Evolutionary conservation across 305 asterid genomes (phyloP), one percentile per base, ranked within the genome.

Genomic region (Solanum hybrid): DNA sequence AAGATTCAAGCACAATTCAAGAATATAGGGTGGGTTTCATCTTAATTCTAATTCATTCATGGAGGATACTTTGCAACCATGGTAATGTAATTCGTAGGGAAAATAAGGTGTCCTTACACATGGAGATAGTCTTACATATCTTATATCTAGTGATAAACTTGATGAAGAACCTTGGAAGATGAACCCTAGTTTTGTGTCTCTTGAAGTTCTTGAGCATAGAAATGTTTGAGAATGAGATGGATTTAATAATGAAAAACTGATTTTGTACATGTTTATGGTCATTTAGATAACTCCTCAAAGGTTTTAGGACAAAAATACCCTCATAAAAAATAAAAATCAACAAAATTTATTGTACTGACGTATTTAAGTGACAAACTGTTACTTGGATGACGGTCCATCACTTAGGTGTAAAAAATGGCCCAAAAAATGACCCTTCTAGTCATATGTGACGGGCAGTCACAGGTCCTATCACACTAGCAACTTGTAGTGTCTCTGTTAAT

Each of bases 261-360:
- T 20, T 61, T 61, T 61, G 0, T 17, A 61, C 24, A 20, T 8
- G 1, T 2, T 57, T 51, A 51, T 2, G 70, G 24, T 57, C 70
- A 57, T 57, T 57, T 17, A 57, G 70, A 51, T 51, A 51, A 51
- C 4, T 51, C 68, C 68, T 51, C 68, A 51, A 51, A 51, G n/a
- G n/a, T 17, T 51, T 51, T 51, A 51, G 68, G 70, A 17, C n/a
- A 57, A 57, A 57, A 57, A 17, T 15, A 7, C 70, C 1, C 24
- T 57, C 70, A 17, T 57, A 17, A 57, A 14, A 57, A 57, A 17
- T 0, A 17, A 57, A 6, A 6, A 57, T 57, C 24, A 57, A 2
- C 4, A 57, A 17, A 57, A 17, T 6, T 57, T 57, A 57, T 0
- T 57, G 1, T 57, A 6, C 4, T 31, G 4, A 17, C 68, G 0